phyloP scores from a whole-genome alignment of 2,329 filamentous ascomycete genomes.

The Venturia oleaginea region DNA sequence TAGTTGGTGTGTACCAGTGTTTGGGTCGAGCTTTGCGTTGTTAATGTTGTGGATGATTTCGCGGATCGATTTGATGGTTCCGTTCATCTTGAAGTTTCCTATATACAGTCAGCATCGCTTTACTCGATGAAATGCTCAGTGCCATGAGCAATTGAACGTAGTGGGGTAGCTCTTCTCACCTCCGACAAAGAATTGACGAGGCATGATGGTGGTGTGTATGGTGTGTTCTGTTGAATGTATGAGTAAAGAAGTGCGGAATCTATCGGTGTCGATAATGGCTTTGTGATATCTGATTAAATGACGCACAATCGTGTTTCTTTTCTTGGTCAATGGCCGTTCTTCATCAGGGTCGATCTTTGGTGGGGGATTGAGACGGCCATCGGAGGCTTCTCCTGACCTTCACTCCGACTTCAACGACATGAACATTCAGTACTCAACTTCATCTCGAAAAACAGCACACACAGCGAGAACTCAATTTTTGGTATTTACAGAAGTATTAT shows the following conservation, averaged over 20 bases:
- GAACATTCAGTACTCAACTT: too few relatives aligned
- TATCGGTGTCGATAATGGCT: not conserved
- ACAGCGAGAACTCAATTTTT: too few relatives aligned
- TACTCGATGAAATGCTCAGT: not conserved
- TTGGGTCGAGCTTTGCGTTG: slow-evolving; percentile 68
- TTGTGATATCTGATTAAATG: not conserved
- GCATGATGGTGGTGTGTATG: slow-evolving; percentile 21
- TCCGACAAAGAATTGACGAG: slow-evolving; percentile 35
- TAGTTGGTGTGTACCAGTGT: slow-evolving; percentile 50
- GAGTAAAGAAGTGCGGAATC: not conserved
- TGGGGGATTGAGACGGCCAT: not conserved
- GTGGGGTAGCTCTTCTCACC: slow-evolving; percentile 9
- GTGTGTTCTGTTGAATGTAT: not conserved
- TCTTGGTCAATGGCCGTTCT: not conserved
- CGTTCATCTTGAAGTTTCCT: slow-evolving; percentile 51
- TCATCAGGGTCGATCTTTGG: not conserved
- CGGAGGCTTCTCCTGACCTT: not conserved
- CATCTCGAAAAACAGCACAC: too few relatives aligned
- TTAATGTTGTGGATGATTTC: slow-evolving; percentile 86
- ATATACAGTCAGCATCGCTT: not conserved
- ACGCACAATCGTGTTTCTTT: not conserved
- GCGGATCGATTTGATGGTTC: slow-evolving; percentile 80
- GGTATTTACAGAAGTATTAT: too few relatives aligned
- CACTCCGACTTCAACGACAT: not conserved
- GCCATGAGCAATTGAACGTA: not conserved